phyloP scores from a whole-genome alignment of 768 basidiomycete genomes.

The Filobasidium wieringae region DNA sequence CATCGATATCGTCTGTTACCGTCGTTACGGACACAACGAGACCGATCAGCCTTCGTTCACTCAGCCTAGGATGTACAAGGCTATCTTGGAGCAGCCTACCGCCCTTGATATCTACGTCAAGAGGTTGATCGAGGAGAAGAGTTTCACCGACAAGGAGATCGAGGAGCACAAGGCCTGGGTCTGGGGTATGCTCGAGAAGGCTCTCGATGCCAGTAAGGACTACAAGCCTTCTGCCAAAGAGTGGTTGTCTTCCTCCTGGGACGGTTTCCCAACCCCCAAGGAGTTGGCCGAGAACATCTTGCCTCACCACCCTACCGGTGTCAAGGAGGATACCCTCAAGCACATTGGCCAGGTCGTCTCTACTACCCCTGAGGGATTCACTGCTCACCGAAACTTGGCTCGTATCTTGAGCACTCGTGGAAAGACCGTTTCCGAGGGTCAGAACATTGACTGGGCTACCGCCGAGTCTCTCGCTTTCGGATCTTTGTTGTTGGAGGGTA shows the following conservation, averaged over 20 bases:
- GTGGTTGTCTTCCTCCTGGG: slow-evolving; percentile 97
- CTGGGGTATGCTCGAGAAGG: slow-evolving; percentile 96
- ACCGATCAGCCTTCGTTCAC: slow-evolving; percentile 98
- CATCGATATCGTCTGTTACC: slow-evolving; percentile 96
- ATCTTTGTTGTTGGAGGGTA: slow-evolving; percentile 78
- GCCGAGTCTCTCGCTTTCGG: slow-evolving; percentile 97
- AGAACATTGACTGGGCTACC: slow-evolving; percentile 93
- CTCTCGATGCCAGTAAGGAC: slow-evolving; percentile 83
- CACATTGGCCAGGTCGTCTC: slow-evolving; percentile 79
- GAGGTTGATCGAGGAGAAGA: slow-evolving; percentile 74
- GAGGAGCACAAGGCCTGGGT: slow-evolving; percentile 99
- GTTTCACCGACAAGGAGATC: slow-evolving; percentile 90
- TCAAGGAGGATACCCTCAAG: slow-evolving; percentile 61
- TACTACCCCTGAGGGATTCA: slow-evolving; percentile 70
- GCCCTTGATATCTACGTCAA: slow-evolving; percentile 84
- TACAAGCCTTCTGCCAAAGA: slow-evolving; percentile 90
- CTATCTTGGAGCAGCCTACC: slow-evolving; percentile 86
- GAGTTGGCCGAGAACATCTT: slow-evolving; percentile 84
- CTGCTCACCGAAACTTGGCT: slow-evolving; percentile 79
- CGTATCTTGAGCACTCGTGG: slow-evolving; percentile 80
- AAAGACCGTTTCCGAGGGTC: slow-evolving; percentile 80
- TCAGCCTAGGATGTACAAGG: slow-evolving; percentile 96
- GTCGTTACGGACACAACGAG: slow-evolving; percentile 98
- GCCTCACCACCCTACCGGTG: slow-evolving; percentile 79
- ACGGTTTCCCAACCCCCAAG: slow-evolving; percentile 94